Percentiles rank a stretch among this genome's conserved stretches.
Evolutionary conservation across 495 filamentous ascomycete species (phyloP).

Genomic region (Daldinia grandis): DNA sequence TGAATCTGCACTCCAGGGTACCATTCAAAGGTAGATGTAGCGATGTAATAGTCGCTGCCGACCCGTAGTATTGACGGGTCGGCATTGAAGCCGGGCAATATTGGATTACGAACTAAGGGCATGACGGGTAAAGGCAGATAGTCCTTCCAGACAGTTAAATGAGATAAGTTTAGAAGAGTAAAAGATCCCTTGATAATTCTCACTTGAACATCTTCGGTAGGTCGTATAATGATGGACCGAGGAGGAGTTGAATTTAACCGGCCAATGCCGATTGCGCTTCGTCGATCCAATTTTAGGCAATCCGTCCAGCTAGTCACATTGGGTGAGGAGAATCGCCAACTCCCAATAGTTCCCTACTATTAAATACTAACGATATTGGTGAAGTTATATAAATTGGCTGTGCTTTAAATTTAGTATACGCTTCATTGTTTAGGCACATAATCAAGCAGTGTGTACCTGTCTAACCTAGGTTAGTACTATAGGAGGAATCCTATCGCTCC

Average conservation of each 20-base stretch:
- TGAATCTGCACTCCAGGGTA: conserved; percentile 68
- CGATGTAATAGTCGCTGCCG: conserved; percentile 67
- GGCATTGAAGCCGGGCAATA: conserved; percentile 69
- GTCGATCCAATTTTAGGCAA: conserved; percentile 12
- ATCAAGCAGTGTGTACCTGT: background rate
- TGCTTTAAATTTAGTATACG: background rate
- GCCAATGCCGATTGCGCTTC: conserved; percentile 16
- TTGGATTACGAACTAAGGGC: conserved; percentile 63
- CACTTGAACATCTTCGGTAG: conserved; percentile 12
- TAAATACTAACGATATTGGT: background rate
- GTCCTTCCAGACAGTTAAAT: background rate
- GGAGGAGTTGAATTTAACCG: conserved; percentile 32
- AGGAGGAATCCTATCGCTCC: too few species aligned
- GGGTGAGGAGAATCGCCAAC: background rate
- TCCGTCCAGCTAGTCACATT: background rate
- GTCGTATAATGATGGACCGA: conserved; percentile 30
- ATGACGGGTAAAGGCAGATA: conserved; percentile 47
- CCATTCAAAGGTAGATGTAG: conserved; percentile 71
- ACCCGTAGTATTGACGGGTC: conserved; percentile 69
- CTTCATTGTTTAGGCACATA: background rate
- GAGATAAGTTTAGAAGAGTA: background rate
- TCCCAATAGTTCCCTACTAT: background rate
- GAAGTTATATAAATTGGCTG: background rate
- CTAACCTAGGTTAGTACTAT: too few species aligned
- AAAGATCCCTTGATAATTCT: background rate